A percentile compares a stretch with the other conserved stretches of the same genome.
These are phyloP conservation scores for Linnemannia exigua DNA, from an alignment of 192 early-diverging fungal species.

Conservation along the genomic window DNA sequence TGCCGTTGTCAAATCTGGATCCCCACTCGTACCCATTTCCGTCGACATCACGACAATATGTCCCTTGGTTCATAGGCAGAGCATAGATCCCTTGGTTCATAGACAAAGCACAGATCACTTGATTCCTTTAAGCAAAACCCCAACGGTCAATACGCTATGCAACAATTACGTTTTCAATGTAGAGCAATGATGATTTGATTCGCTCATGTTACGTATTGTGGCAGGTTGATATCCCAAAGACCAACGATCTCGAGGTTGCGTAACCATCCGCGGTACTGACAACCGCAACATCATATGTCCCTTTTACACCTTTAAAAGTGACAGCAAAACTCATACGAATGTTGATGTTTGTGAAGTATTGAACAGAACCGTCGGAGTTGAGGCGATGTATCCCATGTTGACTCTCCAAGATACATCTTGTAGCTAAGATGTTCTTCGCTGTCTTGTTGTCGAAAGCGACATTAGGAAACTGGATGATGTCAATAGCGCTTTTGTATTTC, in stretches of 20 bases:
- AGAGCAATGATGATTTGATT: no score
- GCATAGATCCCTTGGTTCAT: no score
- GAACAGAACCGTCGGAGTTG: neutral
- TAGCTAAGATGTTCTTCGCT: neutral
- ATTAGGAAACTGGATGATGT: neutral
- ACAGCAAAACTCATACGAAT: slow-evolving; percentile 5
- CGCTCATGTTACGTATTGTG: neutral
- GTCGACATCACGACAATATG: no score
- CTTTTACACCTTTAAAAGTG: neutral
- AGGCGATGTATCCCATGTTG: neutral
- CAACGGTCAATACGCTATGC: no score
- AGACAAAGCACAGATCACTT: no score
- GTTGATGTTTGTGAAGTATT: neutral
- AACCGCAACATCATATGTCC: neutral
- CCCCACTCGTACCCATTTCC: no score
- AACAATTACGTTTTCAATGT: no score
- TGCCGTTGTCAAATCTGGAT: no score
- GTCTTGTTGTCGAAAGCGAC: neutral
- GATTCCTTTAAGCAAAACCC: no score
- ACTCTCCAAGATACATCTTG: neutral
- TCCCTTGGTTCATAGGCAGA: no score
- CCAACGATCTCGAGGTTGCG: neutral
- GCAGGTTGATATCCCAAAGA: neutral
- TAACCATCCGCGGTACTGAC: neutral
- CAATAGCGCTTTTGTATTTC: neutral